A percentile compares a stretch with the other conserved stretches of the same genome.
Evolutionary conservation across 2,329 filamentous ascomycete genomes (phyloP).

Genomic region (Diaporthe citriasiana): DNA sequence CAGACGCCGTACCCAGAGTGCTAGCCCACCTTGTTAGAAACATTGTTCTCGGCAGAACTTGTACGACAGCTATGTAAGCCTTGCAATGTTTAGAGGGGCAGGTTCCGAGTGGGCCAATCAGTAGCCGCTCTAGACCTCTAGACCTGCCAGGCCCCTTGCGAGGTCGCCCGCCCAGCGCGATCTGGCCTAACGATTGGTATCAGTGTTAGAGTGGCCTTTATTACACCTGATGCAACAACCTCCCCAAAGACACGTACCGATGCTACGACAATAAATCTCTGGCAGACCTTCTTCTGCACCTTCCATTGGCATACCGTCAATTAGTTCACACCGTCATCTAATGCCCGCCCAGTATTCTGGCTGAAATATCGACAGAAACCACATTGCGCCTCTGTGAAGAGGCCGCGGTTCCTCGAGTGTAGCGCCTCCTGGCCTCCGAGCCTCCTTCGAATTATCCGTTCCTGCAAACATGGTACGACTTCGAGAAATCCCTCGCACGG

Average conservation of each 20-base stretch:
- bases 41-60: slow-evolving; percentile 13
- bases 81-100: slow-evolving; percentile 31
- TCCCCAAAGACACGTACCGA: slow-evolving; percentile 19
- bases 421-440: slow-evolving; percentile 16
- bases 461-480: slow-evolving; percentile 85
- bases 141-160: slow-evolving; percentile 36
- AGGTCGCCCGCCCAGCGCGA: slow-evolving; percentile 44
- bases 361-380: slow-evolving; percentile 27
- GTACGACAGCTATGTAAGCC: slow-evolving; percentile 32
- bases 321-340: slow-evolving; percentile 21
- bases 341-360: slow-evolving; percentile 33
- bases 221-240: slow-evolving; percentile 25
- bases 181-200: slow-evolving; percentile 47
- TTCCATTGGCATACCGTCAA: slow-evolving; percentile 19
- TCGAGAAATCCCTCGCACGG: slow-evolving; percentile 95
- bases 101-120: slow-evolving; percentile 36
- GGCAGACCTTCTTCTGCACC: slow-evolving; percentile 36
- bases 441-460: slow-evolving; percentile 21
- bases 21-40: neutral
- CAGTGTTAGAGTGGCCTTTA: slow-evolving; percentile 37
- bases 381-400: slow-evolving; percentile 35
- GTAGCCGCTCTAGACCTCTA: neutral
- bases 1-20: slow-evolving; percentile 9
- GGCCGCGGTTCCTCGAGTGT: slow-evolving; percentile 29
- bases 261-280: slow-evolving; percentile 31